Percentiles rank a stretch among this genome's conserved stretches.
Conservation (phyloP, 2,329 filamentous ascomycete genomes). For the Bipolaris sorokiniana region DNA sequence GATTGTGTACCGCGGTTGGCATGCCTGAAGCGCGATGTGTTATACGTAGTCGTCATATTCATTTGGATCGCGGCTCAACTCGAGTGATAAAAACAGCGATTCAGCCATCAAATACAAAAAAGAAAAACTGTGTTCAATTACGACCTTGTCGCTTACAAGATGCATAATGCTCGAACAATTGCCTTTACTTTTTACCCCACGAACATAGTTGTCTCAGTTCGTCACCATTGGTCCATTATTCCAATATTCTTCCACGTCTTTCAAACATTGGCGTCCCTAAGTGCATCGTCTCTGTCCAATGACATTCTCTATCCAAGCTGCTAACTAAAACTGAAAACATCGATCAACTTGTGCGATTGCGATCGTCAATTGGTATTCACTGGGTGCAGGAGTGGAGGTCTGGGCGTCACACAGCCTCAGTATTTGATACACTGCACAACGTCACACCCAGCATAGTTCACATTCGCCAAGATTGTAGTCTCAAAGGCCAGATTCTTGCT, state of each 20-base stretch:
- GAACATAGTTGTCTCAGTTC: too few relatives aligned
- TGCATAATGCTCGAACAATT: neutral
- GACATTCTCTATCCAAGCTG: neutral
- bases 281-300: neutral
- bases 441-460: slow-evolving; percentile 4
- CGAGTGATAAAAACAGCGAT: neutral
- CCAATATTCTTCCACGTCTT: neutral
- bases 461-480: slow-evolving; percentile 3
- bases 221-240: too few relatives aligned
- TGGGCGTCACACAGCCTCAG: neutral
- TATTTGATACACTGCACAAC: slow-evolving; percentile 5
- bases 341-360: neutral
- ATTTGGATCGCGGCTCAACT: neutral
- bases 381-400: neutral
- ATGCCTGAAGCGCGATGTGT: slow-evolving; percentile 48
- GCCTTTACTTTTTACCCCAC: neutral
- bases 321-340: neutral
- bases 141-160: neutral
- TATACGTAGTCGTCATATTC: neutral
- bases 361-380: neutral
- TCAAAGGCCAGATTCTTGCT: neutral
- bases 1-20: slow-evolving; percentile 87
- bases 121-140: neutral
- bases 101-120: neutral
- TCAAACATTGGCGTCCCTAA: neutral